Percentiles rank a stretch among this genome's conserved stretches.
Conservation (phyloP, 2,329 filamentous ascomycete genomes). For the Fusarium tuaranense region DNA sequence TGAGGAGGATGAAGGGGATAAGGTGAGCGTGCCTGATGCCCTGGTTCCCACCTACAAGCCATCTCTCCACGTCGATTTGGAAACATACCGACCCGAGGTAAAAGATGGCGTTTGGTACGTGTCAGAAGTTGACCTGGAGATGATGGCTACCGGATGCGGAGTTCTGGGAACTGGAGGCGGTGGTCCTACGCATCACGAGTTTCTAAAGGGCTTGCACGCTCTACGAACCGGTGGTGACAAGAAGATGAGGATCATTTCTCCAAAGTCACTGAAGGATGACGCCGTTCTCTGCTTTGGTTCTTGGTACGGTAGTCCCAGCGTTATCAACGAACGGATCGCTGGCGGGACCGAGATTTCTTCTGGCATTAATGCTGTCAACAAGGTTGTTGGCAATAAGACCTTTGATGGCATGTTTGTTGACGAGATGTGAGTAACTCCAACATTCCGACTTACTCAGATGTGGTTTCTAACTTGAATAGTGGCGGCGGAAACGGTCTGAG, state of each 20-base stretch:
- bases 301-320: conserved; percentile 58
- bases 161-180: conserved; percentile 54
- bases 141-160: conserved; percentile 51
- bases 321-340: conserved; percentile 53
- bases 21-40: conserved; percentile 45
- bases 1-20: conserved; percentile 42
- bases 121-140: conserved; percentile 51
- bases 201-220: conserved; percentile 55
- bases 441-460: fast-evolving
- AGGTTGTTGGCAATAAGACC: conserved; percentile 46
- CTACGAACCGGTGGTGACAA: conserved; percentile 49
- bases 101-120: conserved; percentile 49
- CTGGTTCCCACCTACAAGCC: conserved; percentile 47
- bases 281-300: conserved; percentile 57
- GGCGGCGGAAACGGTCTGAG: conserved; percentile 55
- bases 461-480: conserved; percentile 33
- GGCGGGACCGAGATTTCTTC: conserved; percentile 52
- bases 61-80: conserved; percentile 46
- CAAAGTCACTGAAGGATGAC: conserved; percentile 51
- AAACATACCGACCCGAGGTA: conserved; percentile 47
- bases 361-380: conserved; percentile 52
- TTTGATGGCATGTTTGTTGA: conserved; percentile 51
- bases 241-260: conserved; percentile 56
- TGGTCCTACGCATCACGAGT: conserved; percentile 55
- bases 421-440: conserved; percentile 49